Base-by-base conservation (phyloP, 345 rosid genomes). In the Moricandia arvensis region DNA sequence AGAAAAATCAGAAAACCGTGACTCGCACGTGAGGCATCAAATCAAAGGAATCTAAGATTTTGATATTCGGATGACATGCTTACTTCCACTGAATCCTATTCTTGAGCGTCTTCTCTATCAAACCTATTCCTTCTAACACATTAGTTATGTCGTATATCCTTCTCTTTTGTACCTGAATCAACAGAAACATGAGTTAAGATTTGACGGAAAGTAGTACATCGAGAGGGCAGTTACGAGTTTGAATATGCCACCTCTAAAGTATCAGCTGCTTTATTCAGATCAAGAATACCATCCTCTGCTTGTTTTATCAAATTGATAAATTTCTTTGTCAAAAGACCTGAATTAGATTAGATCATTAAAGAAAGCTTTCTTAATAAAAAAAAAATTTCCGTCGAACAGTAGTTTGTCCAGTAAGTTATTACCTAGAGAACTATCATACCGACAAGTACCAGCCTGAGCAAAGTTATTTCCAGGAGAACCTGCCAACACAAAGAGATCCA, bases 21-120 rank as follows among this genome's bases (percentile, higher is more conserved):
- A 59, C 59, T 54, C 70, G 35, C 58, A 68, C 60, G 59, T 45
- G 75, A 53, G n/a, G 34, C 38, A 63, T 43, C 49, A 74, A 74
- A 62, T 54, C 10, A 54, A 57, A 63, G 68, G 3, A 64, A 64
- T 8, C 57, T 51, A 80, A 65, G 26, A 69, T 64, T n/a, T 9
- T 47, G 59, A 35, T n/a, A 63, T 29, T 63, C 4, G 6, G 29
- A 59, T 15, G 73, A 78, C 24, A 41, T 74, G 74, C 76, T 76
- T 89, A 95, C 99, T 92, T 95, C 98, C 98, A 95, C 81, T 92
- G 97, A 82, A 95, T 90, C 81, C 90, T 89, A 79, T 95, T 95
- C 85, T 95, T 95, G 75, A 90, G 89, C 77, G 90, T 92, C 90
- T 95, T 92, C 85, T 95, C 98, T 74, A 92, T 92, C 38, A 92